Base-by-base conservation (phyloP, 192 early-diverging fungal species). In the Allomyces arbusculus region DNA sequence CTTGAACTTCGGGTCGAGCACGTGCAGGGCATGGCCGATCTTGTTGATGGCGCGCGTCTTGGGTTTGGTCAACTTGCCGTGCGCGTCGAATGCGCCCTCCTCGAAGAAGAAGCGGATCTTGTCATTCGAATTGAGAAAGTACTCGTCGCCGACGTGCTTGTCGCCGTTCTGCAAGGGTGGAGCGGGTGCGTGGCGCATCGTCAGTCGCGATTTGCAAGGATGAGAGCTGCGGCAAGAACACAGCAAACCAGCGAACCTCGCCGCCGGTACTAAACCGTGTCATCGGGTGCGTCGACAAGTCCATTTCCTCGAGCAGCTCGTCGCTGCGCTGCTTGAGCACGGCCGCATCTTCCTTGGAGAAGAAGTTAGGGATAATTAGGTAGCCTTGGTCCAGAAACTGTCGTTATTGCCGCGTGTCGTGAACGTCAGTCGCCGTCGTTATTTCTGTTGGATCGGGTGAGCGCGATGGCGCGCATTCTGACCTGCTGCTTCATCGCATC, bases 61-160 rank as follows among this genome's bases (percentile, higher is more conserved):
- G 9, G 76, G 79, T 20, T 84, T 82, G 4, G 72, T 70, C 26
- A 95, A 68, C 20, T 80, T 71, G 14, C 86, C 89, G 23, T 83
- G 68, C 10, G 68, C 69, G 62, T 86, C 84, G 70, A 91, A 79
- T 0, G 92, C 91, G 55, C 78, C 86, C 45, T 89, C 82, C 71
- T 96, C 94, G 65, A 94, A 88, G 71, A 96, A 96, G 71, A 82
- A 93, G 20, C 88, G 78, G 66, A 90, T 72, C 66, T 91, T 89
- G 72, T 89, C 87, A 24, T 89, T 87, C 3, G 87, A 89, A 26
- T 75, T 75, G 22, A 96, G 78, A 78, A 94, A 96, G 73, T 96
- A 96, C 23, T 87, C 85, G 69, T 92, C 89, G 25, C 91, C 87
- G 43, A 87, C 82, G 72, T 91, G 87, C 25, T 79, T 78, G 16